Evolutionary conservation across 2,329 filamentous ascomycete species (phyloP), one percentile per base, ranked within the genome.

Genomic region (Penicillium sp.): DNA sequence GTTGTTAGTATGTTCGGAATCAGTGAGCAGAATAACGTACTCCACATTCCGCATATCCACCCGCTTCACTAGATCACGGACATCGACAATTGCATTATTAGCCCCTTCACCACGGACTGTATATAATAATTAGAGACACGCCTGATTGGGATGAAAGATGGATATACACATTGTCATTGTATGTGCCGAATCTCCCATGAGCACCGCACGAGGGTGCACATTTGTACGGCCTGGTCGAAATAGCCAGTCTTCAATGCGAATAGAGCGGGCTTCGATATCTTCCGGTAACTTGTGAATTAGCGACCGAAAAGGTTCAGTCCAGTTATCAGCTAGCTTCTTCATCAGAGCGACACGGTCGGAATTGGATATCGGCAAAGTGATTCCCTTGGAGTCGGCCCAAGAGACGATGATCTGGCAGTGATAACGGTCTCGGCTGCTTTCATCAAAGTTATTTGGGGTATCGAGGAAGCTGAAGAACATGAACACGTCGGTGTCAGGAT

Each of bases 141-240:
- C 33, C 33, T 28, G n/a, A 24, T 5, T 6, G 13, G 24, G 3
- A 41, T 3, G 12, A 18, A 6, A 12, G 3, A 33, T 35, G 13
- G 15, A 68, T 78, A 64, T 72, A 82, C 78, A 82, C 79, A 82
- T 82, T 0, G 77, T 75, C 79, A 82, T 82, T 0, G 77, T 72
- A 60, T 83, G 80, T 3, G 80, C 69, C 0, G 80, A 75, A 61
- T 83, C 80, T 0, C 80, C 80, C 49, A 80, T 69, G 1, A 82
- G 55, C 0, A 77, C 71, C 0, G 72, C 74, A 1, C 70, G 67
- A 0, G 75, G 75, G 6, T 63, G 59, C 10, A 57, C 61, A 42
- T 62, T 65, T 3, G 55, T 59, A 1, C 68, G 65, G n/a, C 52
- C 58, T 1, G 75, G 76, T 1, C 12, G 23, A 32, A 63, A 62